Base-by-base conservation (phyloP, 2,329 filamentous ascomycete genomes). In the Ophiobolus disseminans region DNA sequence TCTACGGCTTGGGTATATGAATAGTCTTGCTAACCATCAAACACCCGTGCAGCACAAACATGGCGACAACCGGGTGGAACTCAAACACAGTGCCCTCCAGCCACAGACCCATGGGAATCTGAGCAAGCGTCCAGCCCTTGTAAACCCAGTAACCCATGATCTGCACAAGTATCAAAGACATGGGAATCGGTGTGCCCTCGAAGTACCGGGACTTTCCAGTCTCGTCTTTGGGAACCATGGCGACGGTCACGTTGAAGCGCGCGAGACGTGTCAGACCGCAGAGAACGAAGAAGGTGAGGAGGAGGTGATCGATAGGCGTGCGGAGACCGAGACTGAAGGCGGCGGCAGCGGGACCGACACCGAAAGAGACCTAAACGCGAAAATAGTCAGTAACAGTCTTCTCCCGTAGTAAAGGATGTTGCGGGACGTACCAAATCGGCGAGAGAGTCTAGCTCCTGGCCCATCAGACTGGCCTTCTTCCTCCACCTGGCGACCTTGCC, bases 391-490 rank as follows among this genome's bases (percentile, higher is more conserved):
- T 32, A n/a, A 7, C 16, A 14, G 3, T 14, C 9, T 10, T 13
- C 9, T 3, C 3, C 3, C 40, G 21, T 26, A 13, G 17, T 13
- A 40, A 13, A 30, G 25, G 40, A 17, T 13, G 30, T n/a, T 14
- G 35, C 35, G 16, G 10, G 22, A 67, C 84, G 21, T 87, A 96
- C 91, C 80, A 99, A 74, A 73, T 99, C 94, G 45, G 94, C 94
- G 38, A 99, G 81, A 5, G 93, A 97, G 74, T 99, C 94, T 46
- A 99, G 80, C 76, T 99, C 94, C 75, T 97, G 93, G 10, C 94
- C 94, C 93, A 99, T 97, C 71, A 99, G 80, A 65, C 90, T 95
- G 66, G 90, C 94, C 86, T 97, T 99, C 77, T 91, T 88, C 72
- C 94, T 86, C 94, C 94, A 97, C 58, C 94, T 83, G 56, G 94